phyloP scores from a whole-genome alignment of 2,329 filamentous ascomycete genomes.

The Samsoniella hepiali region DNA sequence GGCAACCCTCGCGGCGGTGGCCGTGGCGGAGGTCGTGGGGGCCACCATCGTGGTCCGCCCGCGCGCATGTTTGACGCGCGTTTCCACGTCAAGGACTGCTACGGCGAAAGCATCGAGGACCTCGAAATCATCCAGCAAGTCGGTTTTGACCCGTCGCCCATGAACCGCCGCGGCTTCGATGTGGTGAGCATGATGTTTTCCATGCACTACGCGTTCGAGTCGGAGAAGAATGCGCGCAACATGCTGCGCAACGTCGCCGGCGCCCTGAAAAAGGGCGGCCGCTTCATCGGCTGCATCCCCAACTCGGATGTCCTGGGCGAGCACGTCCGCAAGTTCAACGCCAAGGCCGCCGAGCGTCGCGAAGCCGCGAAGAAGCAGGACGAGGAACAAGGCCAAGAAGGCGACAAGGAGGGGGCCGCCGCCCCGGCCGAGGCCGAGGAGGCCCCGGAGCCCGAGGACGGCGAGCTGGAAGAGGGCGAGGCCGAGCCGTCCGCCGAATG shows the following conservation, averaged over 20 bases:
- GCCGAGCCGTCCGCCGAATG: conserved; percentile 69
- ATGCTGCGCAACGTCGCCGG: conserved; percentile 95
- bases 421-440: conserved; percentile 24
- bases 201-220: conserved; percentile 98
- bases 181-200: conserved; percentile 99
- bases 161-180: conserved; percentile 81
- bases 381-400: conserved; percentile 23
- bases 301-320: conserved; percentile 87
- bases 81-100: conserved; percentile 91
- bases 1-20: conserved; percentile 54
- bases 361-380: conserved; percentile 38
- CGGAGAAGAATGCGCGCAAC: conserved; percentile 78
- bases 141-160: conserved; percentile 75
- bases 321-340: conserved; percentile 74
- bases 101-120: conserved; percentile 76
- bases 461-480: conserved; percentile 58
- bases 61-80: conserved; percentile 72
- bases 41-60: conserved; percentile 40
- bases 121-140: conserved; percentile 80
- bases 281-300: conserved; percentile 94
- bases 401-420: conserved; percentile 22
- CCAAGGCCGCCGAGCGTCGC: conserved; percentile 41
- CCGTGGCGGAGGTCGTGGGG: conserved; percentile 48
- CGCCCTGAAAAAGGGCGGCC: conserved; percentile 85
- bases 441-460: conserved; percentile 34